Evolutionary conservation across 306 rosid genomes (phyloP).

Genomic region (Argentina anserina): DNA sequence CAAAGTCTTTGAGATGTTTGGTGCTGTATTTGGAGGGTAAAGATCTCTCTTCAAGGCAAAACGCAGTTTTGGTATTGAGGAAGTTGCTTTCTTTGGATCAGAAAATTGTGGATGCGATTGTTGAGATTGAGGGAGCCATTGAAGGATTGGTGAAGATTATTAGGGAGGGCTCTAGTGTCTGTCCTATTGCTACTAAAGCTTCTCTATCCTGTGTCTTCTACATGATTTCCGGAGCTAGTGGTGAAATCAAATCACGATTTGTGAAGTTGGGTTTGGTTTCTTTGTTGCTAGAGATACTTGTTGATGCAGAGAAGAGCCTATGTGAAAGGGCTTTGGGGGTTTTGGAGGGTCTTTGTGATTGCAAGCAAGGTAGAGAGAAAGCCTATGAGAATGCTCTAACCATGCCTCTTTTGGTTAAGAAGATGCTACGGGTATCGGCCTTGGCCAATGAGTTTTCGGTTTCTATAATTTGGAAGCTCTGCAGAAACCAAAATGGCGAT

Average conservation of each 20-base stretch:
- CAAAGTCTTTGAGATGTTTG: constrained; percentile 37
- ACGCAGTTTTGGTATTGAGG: constrained; percentile 52
- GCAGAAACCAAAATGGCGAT: constrained; percentile 29
- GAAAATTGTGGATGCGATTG: constrained; percentile 34
- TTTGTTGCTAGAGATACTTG: constrained; percentile 46
- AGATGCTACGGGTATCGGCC: constrained; percentile 62
- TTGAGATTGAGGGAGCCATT: constrained; percentile 40
- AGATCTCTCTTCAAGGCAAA: constrained; percentile 54
- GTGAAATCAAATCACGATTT: constrained; percentile 30
- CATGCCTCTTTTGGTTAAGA: constrained; percentile 72
- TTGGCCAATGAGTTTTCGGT: constrained; percentile 51
- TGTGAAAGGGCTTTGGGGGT: constrained; percentile 69
- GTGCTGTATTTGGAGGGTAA: constrained; percentile 44
- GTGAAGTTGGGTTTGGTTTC: constrained; percentile 67
- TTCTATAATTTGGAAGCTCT: constrained; percentile 69
- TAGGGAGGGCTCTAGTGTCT: constrained; percentile 30
- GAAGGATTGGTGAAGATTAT: constrained; percentile 57
- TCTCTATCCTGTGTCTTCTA: constrained; percentile 49
- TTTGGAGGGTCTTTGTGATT: constrained; percentile 51
- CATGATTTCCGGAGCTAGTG: constrained; percentile 37
- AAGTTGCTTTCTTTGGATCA: constrained; percentile 33
- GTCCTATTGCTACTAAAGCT: constrained; percentile 45
- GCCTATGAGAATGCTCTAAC: constrained; percentile 62
- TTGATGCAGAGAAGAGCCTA: constrained; percentile 57
- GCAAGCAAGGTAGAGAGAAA: constrained; percentile 45